Evolutionary conservation across 108 stramenopile genomes (phyloP).

Genomic region (Epithemia pelagica): DNA sequence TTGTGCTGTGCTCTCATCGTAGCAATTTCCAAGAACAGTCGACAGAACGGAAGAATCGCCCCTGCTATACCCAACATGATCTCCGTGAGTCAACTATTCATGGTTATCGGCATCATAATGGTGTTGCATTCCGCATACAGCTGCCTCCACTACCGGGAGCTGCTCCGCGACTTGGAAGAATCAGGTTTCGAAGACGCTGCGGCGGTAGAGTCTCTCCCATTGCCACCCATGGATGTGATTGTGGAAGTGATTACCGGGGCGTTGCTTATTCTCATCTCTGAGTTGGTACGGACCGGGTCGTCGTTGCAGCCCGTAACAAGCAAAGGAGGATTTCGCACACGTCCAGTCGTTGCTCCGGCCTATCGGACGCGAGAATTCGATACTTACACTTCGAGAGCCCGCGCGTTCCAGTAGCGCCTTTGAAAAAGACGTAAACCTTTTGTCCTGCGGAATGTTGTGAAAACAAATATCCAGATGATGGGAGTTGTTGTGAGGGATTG

Average conservation of each 20-base stretch:
- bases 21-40: too few relatives aligned
- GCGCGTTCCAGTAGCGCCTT: conserved; percentile 10
- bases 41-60: too few relatives aligned
- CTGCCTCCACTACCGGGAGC: conserved; percentile 34
- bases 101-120: conserved; percentile 17
- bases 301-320: conserved; percentile 4
- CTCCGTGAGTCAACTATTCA: background rate
- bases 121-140: conserved; percentile 49
- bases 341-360: conserved; percentile 26
- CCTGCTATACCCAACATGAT: background rate
- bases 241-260: conserved; percentile 26
- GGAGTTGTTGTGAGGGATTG: too few relatives aligned
- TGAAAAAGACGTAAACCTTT: too few relatives aligned
- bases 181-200: conserved; percentile 12
- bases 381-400: conserved; percentile 31
- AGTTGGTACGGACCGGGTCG: conserved; percentile 26
- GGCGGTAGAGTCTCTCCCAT: background rate
- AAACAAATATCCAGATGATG: too few relatives aligned
- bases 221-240: conserved; percentile 31
- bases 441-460: too few relatives aligned
- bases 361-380: conserved; percentile 43
- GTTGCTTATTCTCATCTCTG: conserved; percentile 19
- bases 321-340: background rate
- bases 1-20: too few relatives aligned
- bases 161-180: conserved; percentile 31